Evolutionary conservation across 495 filamentous ascomycete genomes (phyloP).

Genomic region (Hypoxylon lienhwacheense): DNA sequence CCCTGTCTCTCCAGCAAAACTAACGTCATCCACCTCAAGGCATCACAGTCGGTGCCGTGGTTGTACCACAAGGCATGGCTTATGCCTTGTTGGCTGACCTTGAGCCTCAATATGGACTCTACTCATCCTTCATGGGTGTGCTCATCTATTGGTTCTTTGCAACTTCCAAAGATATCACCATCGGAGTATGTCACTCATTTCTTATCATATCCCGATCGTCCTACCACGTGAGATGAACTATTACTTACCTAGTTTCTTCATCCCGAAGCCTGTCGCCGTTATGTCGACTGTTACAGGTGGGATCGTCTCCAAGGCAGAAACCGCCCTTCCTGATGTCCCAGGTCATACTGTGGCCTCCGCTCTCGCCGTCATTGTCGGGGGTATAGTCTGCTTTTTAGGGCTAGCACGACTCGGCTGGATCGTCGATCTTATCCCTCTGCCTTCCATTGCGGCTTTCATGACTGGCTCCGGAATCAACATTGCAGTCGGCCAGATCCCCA

Average conservation of each 20-base stretch:
- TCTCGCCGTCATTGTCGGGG: constrained; percentile 51
- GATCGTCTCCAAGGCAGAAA: constrained; percentile 54
- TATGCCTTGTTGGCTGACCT: constrained; percentile 64
- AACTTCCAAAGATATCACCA: constrained; percentile 70
- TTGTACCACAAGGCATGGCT: constrained; percentile 66
- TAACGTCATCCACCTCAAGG: constrained; percentile 41
- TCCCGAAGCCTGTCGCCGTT: constrained; percentile 78
- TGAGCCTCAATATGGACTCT: constrained; percentile 61
- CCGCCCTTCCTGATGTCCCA: constrained; percentile 36
- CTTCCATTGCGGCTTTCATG: constrained; percentile 57
- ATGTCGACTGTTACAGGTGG: constrained; percentile 88
- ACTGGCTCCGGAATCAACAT: constrained; percentile 58
- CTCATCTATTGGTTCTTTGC: constrained; percentile 69
- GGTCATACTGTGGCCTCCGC: constrained; percentile 52
- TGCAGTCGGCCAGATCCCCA: constrained; percentile 52
- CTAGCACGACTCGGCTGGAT: constrained; percentile 53
- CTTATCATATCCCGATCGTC: background rate
- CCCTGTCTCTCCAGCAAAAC: constrained; percentile 9
- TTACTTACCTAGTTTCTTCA: constrained; percentile 13
- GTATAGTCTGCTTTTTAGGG: constrained; percentile 52
- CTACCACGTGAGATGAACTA: background rate
- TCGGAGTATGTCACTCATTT: constrained; percentile 55
- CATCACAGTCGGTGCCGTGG: constrained; percentile 47
- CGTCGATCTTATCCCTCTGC: constrained; percentile 56
- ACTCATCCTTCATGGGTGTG: constrained; percentile 68